Evolutionary conservation across 352 stramenopile species (phyloP).

Genomic region (Pythium phragmiticola): DNA sequence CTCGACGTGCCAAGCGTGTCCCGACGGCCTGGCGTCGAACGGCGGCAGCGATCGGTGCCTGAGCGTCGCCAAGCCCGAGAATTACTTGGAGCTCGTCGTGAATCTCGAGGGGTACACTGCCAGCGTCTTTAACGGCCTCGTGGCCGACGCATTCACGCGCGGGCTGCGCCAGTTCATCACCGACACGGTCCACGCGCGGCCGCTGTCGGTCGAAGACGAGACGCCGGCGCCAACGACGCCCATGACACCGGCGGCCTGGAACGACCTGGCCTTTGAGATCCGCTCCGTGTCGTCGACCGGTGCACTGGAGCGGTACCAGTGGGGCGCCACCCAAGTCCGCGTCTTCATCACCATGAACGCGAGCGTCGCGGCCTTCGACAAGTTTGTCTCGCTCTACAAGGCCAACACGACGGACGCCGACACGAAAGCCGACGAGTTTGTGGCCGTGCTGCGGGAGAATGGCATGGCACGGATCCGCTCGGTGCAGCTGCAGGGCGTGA

Average conservation of each 20-base stretch:
- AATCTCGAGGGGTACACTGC: conserved; percentile 47
- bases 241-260: background rate
- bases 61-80: conserved; percentile 21
- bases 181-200: conserved; percentile 8
- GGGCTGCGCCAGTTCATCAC: conserved; percentile 41
- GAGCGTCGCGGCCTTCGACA: conserved; percentile 38
- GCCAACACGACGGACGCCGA: conserved; percentile 27
- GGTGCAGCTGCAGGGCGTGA: conserved; percentile 33
- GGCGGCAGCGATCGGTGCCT: conserved; percentile 38
- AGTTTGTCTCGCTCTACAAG: conserved; percentile 41
- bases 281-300: conserved; percentile 31
- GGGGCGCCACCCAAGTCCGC: conserved; percentile 36
- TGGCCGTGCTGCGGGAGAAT: conserved; percentile 29
- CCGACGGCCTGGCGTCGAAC: conserved; percentile 21
- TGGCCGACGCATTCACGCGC: conserved; percentile 31
- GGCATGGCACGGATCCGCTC: conserved; percentile 39
- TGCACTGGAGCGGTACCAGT: conserved; percentile 34
- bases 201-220: background rate
- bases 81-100: conserved; percentile 42
- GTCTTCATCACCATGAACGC: conserved; percentile 39
- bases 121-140: conserved; percentile 41
- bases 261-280: conserved; percentile 35
- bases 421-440: conserved; percentile 30
- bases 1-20: conserved; percentile 36
- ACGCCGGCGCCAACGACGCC: conserved; percentile 1